Evolutionary conservation across 176 grass and related monocot genomes (phyloP), one percentile per base, ranked within the genome.

Genomic region (Oryza coarctata): DNA sequence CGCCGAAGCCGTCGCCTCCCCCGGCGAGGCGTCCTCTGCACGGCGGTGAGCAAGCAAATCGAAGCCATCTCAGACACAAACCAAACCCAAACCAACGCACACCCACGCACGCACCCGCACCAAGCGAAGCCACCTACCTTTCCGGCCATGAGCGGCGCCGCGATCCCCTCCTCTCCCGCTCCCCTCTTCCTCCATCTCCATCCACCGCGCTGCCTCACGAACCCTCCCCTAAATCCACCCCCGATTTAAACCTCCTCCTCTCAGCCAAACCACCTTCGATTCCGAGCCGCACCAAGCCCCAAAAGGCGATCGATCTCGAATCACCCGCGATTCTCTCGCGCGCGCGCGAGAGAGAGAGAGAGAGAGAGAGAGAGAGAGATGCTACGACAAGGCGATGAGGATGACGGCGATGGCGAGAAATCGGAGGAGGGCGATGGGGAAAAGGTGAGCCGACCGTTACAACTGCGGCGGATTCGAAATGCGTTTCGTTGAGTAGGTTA

Each of bases 401-500:
- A 8, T 17, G 62, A 5, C 3, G 62, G 28, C 26, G 23, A 12
- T 2, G 47, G 6, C 8, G 41, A 25, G 10, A 11, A 18, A 20
- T 2, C 15, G 11, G 5, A 13, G 1, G 43, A 3, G 1, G 22
- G 36, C 17, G 22, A 70, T 49, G 40, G 40, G 39, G 25, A 20
- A 63, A 62, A 43, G 20, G 20, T 41, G 49, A 62, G 80, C 17
- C 55, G 80, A 82, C 68, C 80, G 80, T 82, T 82, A 17, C 47
- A 22, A 7, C 3, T 7, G 6, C 49, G 55, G 20, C 12, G 80
- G 18, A 82, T 82, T 82, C 69, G 69, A 82, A 82, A 33, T 29
- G 66, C 39, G 3, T 3, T 55, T 55, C 1, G 55, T 60, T 60
- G 4, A 0, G 1, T 25, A 9, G 7, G 1, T 17, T 9, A n/a